Percentiles rank a stretch among this genome's conserved stretches.
phyloP scores from a whole-genome alignment of 2,329 filamentous ascomycete species.

The Alternaria sp. region DNA sequence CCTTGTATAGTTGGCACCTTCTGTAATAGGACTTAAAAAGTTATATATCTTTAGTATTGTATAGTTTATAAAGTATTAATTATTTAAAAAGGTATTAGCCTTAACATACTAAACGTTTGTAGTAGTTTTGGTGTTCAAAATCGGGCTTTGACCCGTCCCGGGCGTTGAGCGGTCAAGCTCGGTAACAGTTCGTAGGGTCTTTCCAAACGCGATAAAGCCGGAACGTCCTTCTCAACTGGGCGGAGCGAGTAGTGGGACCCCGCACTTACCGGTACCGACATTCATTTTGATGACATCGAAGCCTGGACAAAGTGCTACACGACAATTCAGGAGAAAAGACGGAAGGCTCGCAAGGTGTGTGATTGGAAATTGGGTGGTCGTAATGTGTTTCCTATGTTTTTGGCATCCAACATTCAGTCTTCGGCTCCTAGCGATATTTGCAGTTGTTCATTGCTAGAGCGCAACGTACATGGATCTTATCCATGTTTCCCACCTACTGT shows the following conservation, averaged over 20 bases:
- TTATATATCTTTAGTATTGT: too few species aligned
- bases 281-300: background rate
- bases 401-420: background rate
- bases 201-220: constrained; percentile 12
- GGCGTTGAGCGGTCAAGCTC: too few species aligned
- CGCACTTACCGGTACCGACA: constrained; percentile 7
- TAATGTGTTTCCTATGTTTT: background rate
- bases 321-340: background rate
- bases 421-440: background rate
- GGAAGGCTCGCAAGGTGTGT: background rate
- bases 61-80: too few species aligned
- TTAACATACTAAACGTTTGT: too few species aligned
- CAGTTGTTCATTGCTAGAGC: background rate
- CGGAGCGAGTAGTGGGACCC: constrained; percentile 27
- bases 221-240: constrained; percentile 29
- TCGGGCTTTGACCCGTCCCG: too few species aligned
- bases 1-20: too few species aligned
- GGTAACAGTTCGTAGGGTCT: constrained; percentile 1
- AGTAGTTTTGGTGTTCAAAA: too few species aligned
- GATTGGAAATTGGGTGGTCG: background rate
- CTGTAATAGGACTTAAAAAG: too few species aligned
- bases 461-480: background rate
- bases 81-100: too few species aligned
- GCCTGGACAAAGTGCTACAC: background rate
- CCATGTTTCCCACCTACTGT: background rate